Evolutionary conservation across 2,329 filamentous ascomycete species (phyloP), one percentile per base, ranked within the genome.

Genomic region (Xylaria sp.): DNA sequence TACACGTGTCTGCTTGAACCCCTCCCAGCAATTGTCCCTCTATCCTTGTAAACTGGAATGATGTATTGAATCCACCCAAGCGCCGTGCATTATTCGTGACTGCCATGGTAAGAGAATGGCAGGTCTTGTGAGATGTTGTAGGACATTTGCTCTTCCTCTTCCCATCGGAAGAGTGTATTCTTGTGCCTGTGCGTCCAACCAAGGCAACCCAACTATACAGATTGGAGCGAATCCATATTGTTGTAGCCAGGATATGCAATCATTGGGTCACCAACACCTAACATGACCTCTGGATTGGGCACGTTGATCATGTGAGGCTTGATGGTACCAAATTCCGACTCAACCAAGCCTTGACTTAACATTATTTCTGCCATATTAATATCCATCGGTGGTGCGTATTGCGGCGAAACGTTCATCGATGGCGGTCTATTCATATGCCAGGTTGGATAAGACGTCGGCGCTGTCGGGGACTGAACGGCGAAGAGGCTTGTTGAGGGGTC

Each of bases 241-340:
- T 86, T 84, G 73, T 83, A 87, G 52, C 84, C 83, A 3, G 83
- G 80, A 72, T 84, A 88, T 64, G 68, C 68, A 8, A 89, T 87
- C 86, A 88, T 88, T 0, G 86, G 86, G 68, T 89, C 86, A 20
- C 82, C 83, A 74, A 87, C 83, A 20, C 86, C 84, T 75, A 88
- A 80, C 85, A 88, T 88, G 8, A 85, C 83, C 52, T 87, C 85
- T 0, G 84, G 81, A 60, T 86, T 85, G 48, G 83, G 78, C 71
- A 84, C 84, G 43, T 83, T 83, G 50, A 88, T 78, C 52, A 85
- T 81, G 64, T 87, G 84, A 13, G 86, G 85, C 79, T 88, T 87
- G 71, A 88, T 84, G 30, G 82, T 84, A 43, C 84, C 83, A 58
- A 86, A 86, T 46, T 85, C 83, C 2, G 82, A 82, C 69, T 86